Conservation (phyloP, 169 alveolate genomes). For the Eimeria acervulina region DNA sequence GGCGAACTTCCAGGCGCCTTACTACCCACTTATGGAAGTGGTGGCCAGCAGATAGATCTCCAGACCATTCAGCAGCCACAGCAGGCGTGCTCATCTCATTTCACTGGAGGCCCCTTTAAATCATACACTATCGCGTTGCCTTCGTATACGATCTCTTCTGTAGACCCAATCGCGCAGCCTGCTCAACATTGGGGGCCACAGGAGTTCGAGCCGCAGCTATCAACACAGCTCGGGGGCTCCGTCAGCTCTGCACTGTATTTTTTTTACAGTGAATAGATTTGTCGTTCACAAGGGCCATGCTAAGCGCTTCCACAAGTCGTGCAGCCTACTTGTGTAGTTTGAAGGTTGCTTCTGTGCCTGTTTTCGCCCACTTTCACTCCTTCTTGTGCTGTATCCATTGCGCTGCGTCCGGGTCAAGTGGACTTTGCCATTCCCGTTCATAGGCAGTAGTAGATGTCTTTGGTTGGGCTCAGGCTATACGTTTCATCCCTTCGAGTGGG, state of each 20-base stretch:
- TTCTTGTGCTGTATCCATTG: background rate
- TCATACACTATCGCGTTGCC: background rate
- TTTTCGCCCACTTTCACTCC: background rate
- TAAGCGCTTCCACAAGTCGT: background rate
- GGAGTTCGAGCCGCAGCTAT: background rate
- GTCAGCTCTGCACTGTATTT: slow-evolving; percentile 7
- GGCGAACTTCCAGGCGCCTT: background rate
- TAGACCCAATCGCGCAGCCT: background rate
- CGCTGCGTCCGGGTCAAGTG: background rate
- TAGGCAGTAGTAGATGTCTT: background rate
- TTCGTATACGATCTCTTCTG: background rate
- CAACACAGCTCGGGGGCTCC: background rate
- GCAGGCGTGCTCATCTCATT: background rate
- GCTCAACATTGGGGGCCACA: background rate
- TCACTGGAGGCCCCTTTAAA: background rate
- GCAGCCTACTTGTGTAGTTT: background rate
- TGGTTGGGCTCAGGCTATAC: background rate
- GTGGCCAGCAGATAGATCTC: background rate
- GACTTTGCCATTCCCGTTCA: background rate
- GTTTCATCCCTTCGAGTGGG: background rate
- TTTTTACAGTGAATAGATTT: background rate
- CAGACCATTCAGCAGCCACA: background rate
- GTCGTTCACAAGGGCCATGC: background rate
- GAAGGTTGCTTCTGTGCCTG: background rate
- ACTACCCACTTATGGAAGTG: background rate